phyloP scores from a whole-genome alignment of 176 grass and related monocot genomes.

The Aechmea fasciata region DNA sequence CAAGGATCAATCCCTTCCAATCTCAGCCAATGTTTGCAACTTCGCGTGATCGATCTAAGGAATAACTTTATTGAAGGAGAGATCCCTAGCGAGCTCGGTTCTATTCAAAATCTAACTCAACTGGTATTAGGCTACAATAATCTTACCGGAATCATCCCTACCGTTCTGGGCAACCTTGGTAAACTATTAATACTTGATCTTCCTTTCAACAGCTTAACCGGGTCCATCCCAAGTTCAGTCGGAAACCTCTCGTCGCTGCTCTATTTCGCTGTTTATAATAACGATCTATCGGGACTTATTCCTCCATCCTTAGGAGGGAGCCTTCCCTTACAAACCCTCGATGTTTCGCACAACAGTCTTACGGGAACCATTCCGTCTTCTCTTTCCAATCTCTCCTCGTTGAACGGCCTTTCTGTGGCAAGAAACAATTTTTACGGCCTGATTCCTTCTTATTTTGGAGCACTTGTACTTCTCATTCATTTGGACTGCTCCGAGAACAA shows the following conservation, averaged over 20 bases:
- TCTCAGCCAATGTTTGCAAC: not conserved
- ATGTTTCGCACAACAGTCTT: slow-evolving; percentile 34
- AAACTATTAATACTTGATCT: slow-evolving; percentile 4
- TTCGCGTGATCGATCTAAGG: not conserved
- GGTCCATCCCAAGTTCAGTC: slow-evolving; percentile 5
- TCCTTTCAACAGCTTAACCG: not conserved
- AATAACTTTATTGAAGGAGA: slow-evolving; percentile 13
- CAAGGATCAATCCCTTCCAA: not conserved
- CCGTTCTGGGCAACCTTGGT: not conserved
- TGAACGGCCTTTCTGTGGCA: slow-evolving; percentile 19
- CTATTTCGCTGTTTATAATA: slow-evolving; percentile 4
- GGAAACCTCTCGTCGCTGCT: not conserved
- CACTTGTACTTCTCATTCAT: slow-evolving; percentile 17
- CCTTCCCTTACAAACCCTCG: slow-evolving; percentile 18
- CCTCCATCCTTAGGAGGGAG: slow-evolving; percentile 30
- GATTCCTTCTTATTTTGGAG: slow-evolving; percentile 40
- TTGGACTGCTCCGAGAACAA: not conserved
- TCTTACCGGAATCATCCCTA: slow-evolving; percentile 12
- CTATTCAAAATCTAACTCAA: slow-evolving; percentile 14
- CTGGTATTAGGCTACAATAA: slow-evolving; percentile 20
- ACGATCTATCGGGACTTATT: slow-evolving; percentile 15
- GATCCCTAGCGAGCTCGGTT: slow-evolving; percentile 33
- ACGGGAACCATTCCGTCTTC: slow-evolving; percentile 39
- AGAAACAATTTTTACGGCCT: slow-evolving; percentile 24
- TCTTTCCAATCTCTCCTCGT: slow-evolving; percentile 34